These are phyloP conservation scores for Pythium monospermum DNA, from an alignment of 352 stramenopile genomes.

Conservation along the genomic window DNA sequence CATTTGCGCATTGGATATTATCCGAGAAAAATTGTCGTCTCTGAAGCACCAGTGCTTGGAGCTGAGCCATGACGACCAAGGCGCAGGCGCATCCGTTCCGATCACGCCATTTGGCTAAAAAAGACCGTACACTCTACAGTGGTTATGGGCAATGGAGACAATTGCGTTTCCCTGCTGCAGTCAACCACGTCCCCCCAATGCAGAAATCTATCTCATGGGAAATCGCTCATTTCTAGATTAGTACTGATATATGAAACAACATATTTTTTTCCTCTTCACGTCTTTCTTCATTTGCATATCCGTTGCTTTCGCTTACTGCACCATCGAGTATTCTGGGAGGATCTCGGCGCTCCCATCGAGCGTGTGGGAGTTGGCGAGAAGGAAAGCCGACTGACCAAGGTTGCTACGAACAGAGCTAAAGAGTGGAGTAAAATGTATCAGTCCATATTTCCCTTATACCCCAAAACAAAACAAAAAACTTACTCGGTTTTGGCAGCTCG, in stretches of 20 bases:
- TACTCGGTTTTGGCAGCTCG: neutral
- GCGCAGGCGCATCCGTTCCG: slow-evolving; percentile 31
- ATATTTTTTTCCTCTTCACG: neutral
- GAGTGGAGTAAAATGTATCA: neutral
- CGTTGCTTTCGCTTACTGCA: no score
- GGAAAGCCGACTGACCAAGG: slow-evolving; percentile 25
- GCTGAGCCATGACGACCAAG: slow-evolving; percentile 76
- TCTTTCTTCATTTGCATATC: no score
- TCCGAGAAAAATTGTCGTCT: slow-evolving; percentile 80
- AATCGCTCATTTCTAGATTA: no score
- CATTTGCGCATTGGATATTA: slow-evolving; percentile 82
- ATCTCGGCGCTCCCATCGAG: slow-evolving; percentile 52
- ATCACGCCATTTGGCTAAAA: slow-evolving; percentile 82
- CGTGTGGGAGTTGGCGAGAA: slow-evolving; percentile 45
- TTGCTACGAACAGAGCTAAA: slow-evolving; percentile 4
- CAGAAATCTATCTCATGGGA: no score
- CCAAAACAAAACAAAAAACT: neutral
- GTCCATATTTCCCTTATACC: neutral
- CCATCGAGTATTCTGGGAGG: slow-evolving; percentile 52
- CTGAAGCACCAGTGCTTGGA: slow-evolving; percentile 86
- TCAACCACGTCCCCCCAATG: no score
- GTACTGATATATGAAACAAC: no score
- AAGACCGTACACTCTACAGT: neutral
- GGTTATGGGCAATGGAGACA: no score
- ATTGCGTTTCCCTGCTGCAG: no score